Conservation (phyloP, 441 rosid genomes). For the Syzygium malaccense region DNA sequence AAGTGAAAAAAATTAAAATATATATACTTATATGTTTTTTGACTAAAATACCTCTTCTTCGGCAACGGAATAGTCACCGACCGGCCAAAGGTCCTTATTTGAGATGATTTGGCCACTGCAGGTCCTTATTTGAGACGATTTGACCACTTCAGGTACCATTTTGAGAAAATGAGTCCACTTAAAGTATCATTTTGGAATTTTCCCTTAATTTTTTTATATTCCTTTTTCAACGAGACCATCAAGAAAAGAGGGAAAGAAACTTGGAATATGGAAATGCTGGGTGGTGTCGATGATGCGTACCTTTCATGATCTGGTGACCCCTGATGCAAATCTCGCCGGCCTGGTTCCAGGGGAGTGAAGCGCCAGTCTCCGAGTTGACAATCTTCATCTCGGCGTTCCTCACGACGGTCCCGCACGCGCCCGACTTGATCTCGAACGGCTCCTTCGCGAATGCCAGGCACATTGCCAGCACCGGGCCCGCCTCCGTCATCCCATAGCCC, state of each 20-base stretch:
- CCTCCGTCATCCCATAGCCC: slow-evolving; percentile 96
- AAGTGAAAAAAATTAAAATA: too few species aligned
- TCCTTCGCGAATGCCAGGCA: slow-evolving; percentile 73
- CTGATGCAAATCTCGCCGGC: slow-evolving; percentile 80
- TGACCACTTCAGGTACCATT: too few species aligned
- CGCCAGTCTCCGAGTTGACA: slow-evolving; percentile 56
- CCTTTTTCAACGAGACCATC: neutral
- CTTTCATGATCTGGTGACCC: slow-evolving; percentile 84
- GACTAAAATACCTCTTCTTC: too few species aligned
- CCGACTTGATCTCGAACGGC: slow-evolving; percentile 58
- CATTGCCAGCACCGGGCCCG: slow-evolving; percentile 74
- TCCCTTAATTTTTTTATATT: neutral
- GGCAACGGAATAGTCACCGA: too few species aligned
- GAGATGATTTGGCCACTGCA: too few species aligned
- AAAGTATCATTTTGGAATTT: too few species aligned
- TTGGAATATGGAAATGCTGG: neutral
- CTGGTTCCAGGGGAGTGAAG: slow-evolving; percentile 43
- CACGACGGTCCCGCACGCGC: slow-evolving; percentile 83
- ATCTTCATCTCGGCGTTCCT: slow-evolving; percentile 88
- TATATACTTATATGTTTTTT: too few species aligned
- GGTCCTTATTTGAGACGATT: too few species aligned
- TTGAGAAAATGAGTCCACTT: too few species aligned
- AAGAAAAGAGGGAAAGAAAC: neutral
- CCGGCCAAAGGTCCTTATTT: too few species aligned
- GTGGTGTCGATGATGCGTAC: slow-evolving; percentile 3